A percentile compares a stretch with the other conserved stretches of the same genome.
phyloP scores from a whole-genome alignment of 768 basidiomycete genomes.

The Pleurotus cornucopiae region DNA sequence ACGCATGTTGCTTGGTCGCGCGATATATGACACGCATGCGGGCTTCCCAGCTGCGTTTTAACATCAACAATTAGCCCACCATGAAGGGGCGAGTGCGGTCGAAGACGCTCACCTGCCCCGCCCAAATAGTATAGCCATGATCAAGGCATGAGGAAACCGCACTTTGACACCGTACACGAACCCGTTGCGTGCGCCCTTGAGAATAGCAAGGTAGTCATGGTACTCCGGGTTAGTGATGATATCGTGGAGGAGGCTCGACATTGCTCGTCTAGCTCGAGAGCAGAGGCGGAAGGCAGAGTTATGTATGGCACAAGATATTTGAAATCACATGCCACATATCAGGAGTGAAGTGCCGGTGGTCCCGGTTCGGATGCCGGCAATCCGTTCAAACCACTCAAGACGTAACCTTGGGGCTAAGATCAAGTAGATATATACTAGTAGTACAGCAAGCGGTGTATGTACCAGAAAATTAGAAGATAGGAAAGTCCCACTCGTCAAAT shows the following conservation, averaged over 20 bases:
- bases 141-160: constrained; percentile 91
- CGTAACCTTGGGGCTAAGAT: background rate
- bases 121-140: constrained; percentile 94
- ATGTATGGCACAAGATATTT: background rate
- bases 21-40: constrained; percentile 66
- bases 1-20: constrained; percentile 86
- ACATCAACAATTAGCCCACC: constrained; percentile 1
- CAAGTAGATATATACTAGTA: too few species aligned
- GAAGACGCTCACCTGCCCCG: constrained; percentile 72
- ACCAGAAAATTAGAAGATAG: constrained; percentile 3
- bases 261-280: background rate
- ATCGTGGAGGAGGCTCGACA: constrained; percentile 29
- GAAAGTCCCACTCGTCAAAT: background rate
- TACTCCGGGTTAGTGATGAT: constrained; percentile 66
- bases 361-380: background rate
- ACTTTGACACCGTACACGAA: constrained; percentile 90
- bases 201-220: constrained; percentile 87
- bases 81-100: background rate
- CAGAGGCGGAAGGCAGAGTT: background rate
- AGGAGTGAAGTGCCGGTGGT: background rate
- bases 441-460: too few species aligned
- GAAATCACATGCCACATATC: constrained; percentile 13
- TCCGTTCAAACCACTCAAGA: background rate
- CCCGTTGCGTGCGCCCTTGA: constrained; percentile 93
- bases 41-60: constrained; percentile 57